These are phyloP conservation scores for Aspergillus cavernicola DNA, from an alignment of 495 filamentous ascomycete genomes.

Conservation along the genomic window DNA sequence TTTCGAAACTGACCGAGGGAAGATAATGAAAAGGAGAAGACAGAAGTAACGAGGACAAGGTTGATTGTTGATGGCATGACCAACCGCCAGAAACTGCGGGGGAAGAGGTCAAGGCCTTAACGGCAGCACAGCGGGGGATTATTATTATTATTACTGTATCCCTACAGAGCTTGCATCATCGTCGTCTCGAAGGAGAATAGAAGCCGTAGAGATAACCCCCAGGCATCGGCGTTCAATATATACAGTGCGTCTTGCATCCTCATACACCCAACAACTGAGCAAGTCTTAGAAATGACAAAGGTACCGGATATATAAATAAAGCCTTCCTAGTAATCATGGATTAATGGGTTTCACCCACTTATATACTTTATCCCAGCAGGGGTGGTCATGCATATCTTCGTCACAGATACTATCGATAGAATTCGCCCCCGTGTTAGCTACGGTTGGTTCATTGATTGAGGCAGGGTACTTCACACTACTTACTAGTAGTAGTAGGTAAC, in stretches of 20 bases:
- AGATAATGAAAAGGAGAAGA: background rate
- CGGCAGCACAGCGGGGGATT: constrained; percentile 5
- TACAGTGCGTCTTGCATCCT: background rate
- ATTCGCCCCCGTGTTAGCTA: background rate
- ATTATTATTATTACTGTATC: background rate
- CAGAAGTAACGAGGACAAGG: background rate
- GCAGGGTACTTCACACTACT: no score
- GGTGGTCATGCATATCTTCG: background rate
- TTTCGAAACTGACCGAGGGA: constrained; percentile 1
- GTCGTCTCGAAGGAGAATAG: no score
- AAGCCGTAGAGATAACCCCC: no score
- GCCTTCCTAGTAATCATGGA: no score
- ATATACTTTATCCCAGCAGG: background rate
- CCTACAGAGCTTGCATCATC: background rate
- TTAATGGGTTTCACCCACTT: background rate
- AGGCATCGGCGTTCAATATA: no score
- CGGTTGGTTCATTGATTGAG: no score
- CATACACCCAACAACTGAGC: no score
- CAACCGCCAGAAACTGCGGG: constrained; percentile 1
- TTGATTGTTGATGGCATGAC: constrained; percentile 7
- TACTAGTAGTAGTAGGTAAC: no score
- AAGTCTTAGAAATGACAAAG: no score
- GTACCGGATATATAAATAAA: no score
- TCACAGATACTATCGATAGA: background rate
- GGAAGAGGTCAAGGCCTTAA: constrained; percentile 7